Evolutionary conservation across 352 stramenopile genomes (phyloP).

Genomic region (Phytophthora capsici): DNA sequence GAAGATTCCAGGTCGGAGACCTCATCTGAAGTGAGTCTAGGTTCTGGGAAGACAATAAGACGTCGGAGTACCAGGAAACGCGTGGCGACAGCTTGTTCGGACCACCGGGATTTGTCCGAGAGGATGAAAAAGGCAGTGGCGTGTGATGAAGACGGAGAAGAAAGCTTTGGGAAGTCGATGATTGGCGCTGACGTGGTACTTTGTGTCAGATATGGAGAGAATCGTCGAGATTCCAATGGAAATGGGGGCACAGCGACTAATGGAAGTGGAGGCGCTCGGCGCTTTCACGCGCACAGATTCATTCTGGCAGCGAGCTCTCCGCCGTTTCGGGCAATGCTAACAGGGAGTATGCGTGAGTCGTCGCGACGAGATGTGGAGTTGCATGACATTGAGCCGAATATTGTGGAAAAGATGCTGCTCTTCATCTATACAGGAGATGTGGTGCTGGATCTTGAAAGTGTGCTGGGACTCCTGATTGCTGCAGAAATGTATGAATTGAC

Average conservation of each 20-base stretch:
- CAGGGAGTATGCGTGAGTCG: conserved; percentile 79
- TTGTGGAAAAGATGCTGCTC: conserved; percentile 84
- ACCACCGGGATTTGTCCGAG: conserved; percentile 68
- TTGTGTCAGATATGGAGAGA: conserved; percentile 44
- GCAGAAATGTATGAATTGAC: conserved; percentile 87
- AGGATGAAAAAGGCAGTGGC: conserved; percentile 62
- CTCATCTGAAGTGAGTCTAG: conserved; percentile 61
- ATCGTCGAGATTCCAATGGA: conserved; percentile 11
- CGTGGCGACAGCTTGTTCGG: conserved; percentile 54
- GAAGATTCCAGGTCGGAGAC: conserved; percentile 85
- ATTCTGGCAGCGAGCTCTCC: conserved; percentile 86
- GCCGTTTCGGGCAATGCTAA: conserved; percentile 86
- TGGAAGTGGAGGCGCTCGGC: conserved; percentile 9
- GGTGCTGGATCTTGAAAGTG: conserved; percentile 71
- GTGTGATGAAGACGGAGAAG: conserved; percentile 23
- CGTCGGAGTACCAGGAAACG: conserved; percentile 40
- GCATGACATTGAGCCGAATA: conserved; percentile 58
- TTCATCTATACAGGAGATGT: conserved; percentile 90
- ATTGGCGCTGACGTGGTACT: conserved; percentile 79
- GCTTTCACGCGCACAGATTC: conserved; percentile 82
- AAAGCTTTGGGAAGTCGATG: conserved; percentile 62
- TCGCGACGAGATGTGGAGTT: conserved; percentile 76
- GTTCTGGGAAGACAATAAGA: conserved; percentile 34
- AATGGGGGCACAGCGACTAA: conserved; percentile 2
- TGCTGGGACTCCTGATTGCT: conserved; percentile 76